Base-by-base conservation (phyloP, 1,284 basidiomycete genomes). In the Trichosporon faecale region DNA sequence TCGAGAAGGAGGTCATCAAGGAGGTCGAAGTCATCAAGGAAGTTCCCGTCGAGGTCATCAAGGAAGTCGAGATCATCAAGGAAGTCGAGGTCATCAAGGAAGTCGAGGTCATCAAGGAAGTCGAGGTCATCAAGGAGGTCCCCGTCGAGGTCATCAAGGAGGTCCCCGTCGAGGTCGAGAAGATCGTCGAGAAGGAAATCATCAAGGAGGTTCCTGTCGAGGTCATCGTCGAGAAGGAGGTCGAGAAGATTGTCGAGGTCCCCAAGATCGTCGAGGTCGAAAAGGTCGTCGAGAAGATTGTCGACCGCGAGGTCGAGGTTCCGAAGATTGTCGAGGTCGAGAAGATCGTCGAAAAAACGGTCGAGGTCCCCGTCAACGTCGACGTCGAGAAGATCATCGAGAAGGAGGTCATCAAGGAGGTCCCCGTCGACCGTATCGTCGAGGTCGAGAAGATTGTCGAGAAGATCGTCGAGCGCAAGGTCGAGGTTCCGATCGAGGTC, bases 321-420 rank as follows among this genome's bases (percentile, higher is more conserved):
- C 31, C 74, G 35, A 76, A 76, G 72, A 72, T 78, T n/a, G 80
- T 82, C 16, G 79, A 79, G 52, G 78, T 82, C 40, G 79, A 85
- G 69, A 85, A 67, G 82, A 84, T 74, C 27, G 86, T 85, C 31
- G 81, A 83, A 67, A 74, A 76, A 61, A 72, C 76, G 46, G 75
- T 83, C 66, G 78, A 78, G 71, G 77, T 80, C 14, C 68, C 73
- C 23, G 75, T 77, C 66, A 74, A 80, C 33, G 77, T 81, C 40
- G 80, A 83, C 66, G 85, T 84, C 64, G 77, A 79, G 60, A 74
- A 72, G 44, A 70, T 77, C 27, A 72, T 79, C 23, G 80, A 78
- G 49, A 73, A 86, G 86, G 70, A 70, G 16, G 76, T 76, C 55
- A 70, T 73, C 67, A 71, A 77, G 52, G 79, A 82, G 61, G 76